Conservation (phyloP, 805 yeast genomes). For the Saturnispora gosingensis region DNA sequence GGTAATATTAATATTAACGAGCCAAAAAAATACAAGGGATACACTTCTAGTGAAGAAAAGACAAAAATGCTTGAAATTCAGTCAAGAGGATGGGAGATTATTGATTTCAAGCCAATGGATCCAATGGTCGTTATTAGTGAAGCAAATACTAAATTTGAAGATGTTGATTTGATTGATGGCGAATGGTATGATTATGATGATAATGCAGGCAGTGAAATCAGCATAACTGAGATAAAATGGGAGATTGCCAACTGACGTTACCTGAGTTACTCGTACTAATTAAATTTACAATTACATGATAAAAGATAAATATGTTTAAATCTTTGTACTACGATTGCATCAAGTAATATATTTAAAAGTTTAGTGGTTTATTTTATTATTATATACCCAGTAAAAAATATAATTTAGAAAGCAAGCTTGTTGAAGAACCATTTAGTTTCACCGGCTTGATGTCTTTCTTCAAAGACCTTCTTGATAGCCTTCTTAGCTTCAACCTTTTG, state of each 20-base stretch:
- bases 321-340: neutral
- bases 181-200: slow-evolving; percentile 98
- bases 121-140: slow-evolving; percentile 35
- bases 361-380: neutral
- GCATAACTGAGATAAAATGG: slow-evolving; percentile 69
- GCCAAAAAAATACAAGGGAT: slow-evolving; percentile 22
- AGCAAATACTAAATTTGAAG: slow-evolving; percentile 17
- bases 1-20: slow-evolving; percentile 18
- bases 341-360: neutral
- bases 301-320: neutral
- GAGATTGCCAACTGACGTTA: slow-evolving; percentile 31
- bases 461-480: slow-evolving; percentile 97
- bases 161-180: slow-evolving; percentile 60
- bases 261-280: no score
- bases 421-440: slow-evolving; percentile 99
- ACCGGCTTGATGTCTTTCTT: slow-evolving; percentile 99
- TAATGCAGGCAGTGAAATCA: slow-evolving; percentile 66
- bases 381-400: neutral
- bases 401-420: slow-evolving; percentile 43
- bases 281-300: no score
- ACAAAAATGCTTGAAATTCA: slow-evolving; percentile 59
- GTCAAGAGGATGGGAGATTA: slow-evolving; percentile 74
- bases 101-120: slow-evolving; percentile 60
- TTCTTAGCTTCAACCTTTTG: slow-evolving; percentile 99
- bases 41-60: slow-evolving; percentile 32